These are phyloP conservation scores for Kodamaea neixiangensis DNA, from an alignment of 805 yeast species.

Conservation along the genomic window DNA sequence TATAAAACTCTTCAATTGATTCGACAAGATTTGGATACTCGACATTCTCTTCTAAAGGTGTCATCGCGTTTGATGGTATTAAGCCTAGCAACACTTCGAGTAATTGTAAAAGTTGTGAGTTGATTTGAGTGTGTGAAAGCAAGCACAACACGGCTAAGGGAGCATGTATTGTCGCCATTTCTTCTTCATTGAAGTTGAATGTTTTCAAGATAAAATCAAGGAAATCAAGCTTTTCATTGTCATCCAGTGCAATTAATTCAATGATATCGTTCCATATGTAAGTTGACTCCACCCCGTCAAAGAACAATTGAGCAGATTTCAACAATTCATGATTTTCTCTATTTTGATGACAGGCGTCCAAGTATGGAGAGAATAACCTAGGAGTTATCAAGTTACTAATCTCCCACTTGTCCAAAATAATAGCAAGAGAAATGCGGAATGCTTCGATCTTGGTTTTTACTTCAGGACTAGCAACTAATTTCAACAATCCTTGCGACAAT, in stretches of 20 bases:
- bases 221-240: conserved; percentile 38
- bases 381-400: conserved; percentile 79
- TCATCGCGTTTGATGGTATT: conserved; percentile 65
- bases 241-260: conserved; percentile 38
- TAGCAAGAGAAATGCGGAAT: conserved; percentile 59
- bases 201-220: conserved; percentile 59
- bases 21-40: neutral
- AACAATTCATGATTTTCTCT: conserved; percentile 32
- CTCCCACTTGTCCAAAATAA: conserved; percentile 94
- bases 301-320: conserved; percentile 64
- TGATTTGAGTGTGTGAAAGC: conserved; percentile 27
- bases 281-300: conserved; percentile 82
- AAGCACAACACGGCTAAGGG: conserved; percentile 65
- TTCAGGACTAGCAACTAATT: conserved; percentile 38
- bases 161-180: conserved; percentile 72
- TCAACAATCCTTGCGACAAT: conserved; percentile 55
- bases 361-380: conserved; percentile 61
- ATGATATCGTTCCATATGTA: conserved; percentile 72
- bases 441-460: conserved; percentile 32
- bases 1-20: conserved; percentile 1
- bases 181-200: conserved; percentile 84
- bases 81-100: conserved; percentile 47
- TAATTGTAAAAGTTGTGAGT: conserved; percentile 38
- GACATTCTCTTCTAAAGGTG: neutral
- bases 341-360: conserved; percentile 46